Evolutionary conservation across 192 early-diverging fungal genomes (phyloP).

Genomic region (Umbelopsis ramanniana): DNA sequence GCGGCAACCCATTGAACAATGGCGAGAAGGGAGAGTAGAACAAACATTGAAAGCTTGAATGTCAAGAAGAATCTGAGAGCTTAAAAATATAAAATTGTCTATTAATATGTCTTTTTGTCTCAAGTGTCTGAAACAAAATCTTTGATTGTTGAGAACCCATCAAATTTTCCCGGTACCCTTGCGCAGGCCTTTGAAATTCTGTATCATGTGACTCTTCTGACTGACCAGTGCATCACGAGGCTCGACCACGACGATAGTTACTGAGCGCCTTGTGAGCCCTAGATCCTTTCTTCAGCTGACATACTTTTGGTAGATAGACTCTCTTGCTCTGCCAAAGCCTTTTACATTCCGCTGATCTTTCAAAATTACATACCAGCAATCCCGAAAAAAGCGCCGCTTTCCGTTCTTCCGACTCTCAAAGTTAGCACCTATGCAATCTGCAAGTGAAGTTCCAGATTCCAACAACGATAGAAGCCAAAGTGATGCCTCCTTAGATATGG

Average conservation of each 20-base stretch:
- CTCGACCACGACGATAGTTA: not conserved
- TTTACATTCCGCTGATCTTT: not conserved
- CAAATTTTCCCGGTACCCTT: not conserved
- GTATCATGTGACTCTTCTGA: not conserved
- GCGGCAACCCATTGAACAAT: not conserved
- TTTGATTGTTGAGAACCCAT: not conserved
- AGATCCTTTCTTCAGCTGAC: constrained; percentile 2
- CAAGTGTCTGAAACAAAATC: not conserved
- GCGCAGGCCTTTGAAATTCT: not conserved
- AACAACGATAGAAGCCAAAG: not conserved
- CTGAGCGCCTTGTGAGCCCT: constrained; percentile 17
- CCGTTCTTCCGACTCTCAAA: not conserved
- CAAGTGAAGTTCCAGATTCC: not conserved
- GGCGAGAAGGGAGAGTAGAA: not conserved
- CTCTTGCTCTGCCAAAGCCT: not conserved
- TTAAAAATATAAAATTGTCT: not conserved
- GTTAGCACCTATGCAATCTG: not conserved
- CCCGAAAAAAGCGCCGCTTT: constrained; percentile 8
- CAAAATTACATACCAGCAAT: not conserved
- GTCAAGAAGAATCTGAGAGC: not conserved
- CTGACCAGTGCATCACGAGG: not conserved
- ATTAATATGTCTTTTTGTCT: not conserved
- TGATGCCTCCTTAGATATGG: not conserved
- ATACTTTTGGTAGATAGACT: not conserved
- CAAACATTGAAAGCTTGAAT: not conserved